A percentile compares a stretch with the other conserved stretches of the same genome.
These are phyloP conservation scores for Fusarium paranaense DNA, from an alignment of 2,329 filamentous ascomycete genomes.

Conservation along the genomic window DNA sequence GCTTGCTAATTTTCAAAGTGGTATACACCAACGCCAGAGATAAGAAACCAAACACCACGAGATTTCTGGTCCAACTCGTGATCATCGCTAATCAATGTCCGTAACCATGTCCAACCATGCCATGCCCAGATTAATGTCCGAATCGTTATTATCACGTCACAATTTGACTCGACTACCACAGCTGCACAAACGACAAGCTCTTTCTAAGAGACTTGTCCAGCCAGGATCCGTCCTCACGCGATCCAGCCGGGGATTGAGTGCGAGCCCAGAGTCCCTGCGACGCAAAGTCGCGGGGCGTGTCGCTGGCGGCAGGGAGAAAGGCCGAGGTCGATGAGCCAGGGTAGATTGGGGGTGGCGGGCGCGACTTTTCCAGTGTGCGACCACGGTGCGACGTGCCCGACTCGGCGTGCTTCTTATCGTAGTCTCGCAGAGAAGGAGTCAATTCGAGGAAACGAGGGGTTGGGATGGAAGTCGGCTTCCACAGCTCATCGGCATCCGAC, in stretches of 20 bases:
- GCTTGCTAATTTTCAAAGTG: constrained; percentile 15
- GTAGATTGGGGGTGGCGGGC: constrained; percentile 37
- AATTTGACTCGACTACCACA: constrained; percentile 24
- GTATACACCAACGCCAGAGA: constrained; percentile 10
- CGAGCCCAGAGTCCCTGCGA: constrained; percentile 41
- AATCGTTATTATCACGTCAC: not conserved
- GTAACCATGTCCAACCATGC: not conserved
- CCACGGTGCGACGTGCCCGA: constrained; percentile 40
- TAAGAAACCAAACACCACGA: not conserved
- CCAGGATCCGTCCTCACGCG: constrained; percentile 38
- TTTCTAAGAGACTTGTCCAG: constrained; percentile 42
- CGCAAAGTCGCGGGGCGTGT: constrained; percentile 44
- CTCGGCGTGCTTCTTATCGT: constrained; percentile 31
- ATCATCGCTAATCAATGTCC: not conserved
- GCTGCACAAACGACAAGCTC: constrained; percentile 37
- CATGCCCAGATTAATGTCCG: constrained; percentile 23
- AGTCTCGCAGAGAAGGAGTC: constrained; percentile 32
- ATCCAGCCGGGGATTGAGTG: constrained; percentile 23
- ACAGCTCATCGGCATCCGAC: constrained; percentile 29
- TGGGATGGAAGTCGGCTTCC: constrained; percentile 31
- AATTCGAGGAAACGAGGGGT: constrained; percentile 34
- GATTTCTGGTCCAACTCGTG: not conserved
- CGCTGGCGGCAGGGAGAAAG: constrained; percentile 38
- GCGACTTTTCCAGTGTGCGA: constrained; percentile 28
- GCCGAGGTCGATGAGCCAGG: constrained; percentile 37